Evolutionary conservation across 805 yeast species (phyloP), one percentile per base, ranked within the genome.

Genomic region (Scheffersomyces amazonensis): DNA sequence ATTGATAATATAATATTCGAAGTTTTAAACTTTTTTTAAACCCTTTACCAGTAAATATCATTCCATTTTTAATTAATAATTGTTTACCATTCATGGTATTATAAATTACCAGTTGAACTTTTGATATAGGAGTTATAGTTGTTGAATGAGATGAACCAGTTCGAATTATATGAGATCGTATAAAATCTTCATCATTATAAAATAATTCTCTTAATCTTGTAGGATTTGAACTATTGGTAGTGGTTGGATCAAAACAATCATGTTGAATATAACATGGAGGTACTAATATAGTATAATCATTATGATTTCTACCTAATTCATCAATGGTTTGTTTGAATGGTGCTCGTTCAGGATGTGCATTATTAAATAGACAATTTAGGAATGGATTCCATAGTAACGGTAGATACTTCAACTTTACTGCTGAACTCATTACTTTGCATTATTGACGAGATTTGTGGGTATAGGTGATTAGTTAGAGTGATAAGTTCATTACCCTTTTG

Each of bases 351-450:
- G 55, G 50, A 32, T 55, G 54, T 0, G 84, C 82, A 48, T 83
- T 79, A 60, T 83, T 81, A 65, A 85, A 83, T 5, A 84, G 58
- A 27, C 80, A 71, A 55, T 83, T 80, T 22, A 84, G 62, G 24
- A 81, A 62, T 7, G 90, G 88, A 49, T 84, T 83, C 39, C 73
- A 59, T 38, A 81, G 61, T 31, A 69, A 53, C 2, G 87, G 86
- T 24, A 76, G 64, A 48, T 75, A 33, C 13, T 27, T 27, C 5
- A 15, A 16, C 15, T 27, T 27, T 4, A 13, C 7, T 4, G 7
- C 17, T 19, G 35, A 17, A 8, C 12, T n/a, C 39, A 36, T 36
- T 8, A 5, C 34, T n/a, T 27, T 5, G 17, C 30, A 16, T n/a
- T n/a, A n/a, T n/a, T n/a, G n/a, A n/a, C n/a, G n/a, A n/a, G n/a